phyloP scores from a whole-genome alignment of 2,329 filamentous ascomycete genomes.

The Pyrenophora teres region DNA sequence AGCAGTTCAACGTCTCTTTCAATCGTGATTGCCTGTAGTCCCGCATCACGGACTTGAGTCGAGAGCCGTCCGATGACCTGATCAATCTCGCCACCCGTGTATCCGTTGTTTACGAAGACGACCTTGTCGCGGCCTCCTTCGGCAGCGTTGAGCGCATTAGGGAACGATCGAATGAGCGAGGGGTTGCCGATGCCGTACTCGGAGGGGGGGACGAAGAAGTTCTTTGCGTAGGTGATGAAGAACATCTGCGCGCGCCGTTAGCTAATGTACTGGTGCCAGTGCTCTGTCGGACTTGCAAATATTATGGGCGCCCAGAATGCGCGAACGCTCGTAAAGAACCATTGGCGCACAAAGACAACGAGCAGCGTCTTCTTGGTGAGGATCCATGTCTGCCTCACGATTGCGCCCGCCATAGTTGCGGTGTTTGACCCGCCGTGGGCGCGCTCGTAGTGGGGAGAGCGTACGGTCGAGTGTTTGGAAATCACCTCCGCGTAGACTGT shows the following conservation, averaged over 20 bases:
- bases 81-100: conserved; percentile 70
- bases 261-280: neutral
- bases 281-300: conserved; percentile 45
- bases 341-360: conserved; percentile 59
- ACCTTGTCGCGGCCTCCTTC: conserved; percentile 68
- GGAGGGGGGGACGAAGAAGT: conserved; percentile 80
- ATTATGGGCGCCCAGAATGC: conserved; percentile 62
- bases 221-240: conserved; percentile 70
- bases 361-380: conserved; percentile 63
- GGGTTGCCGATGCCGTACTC: conserved; percentile 72
- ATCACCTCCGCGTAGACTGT: neutral
- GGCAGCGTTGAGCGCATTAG: conserved; percentile 65
- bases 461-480: neutral
- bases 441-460: conserved; percentile 9
- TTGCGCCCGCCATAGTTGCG: conserved; percentile 34
- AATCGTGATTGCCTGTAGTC: conserved; percentile 62
- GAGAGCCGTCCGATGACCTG: conserved; percentile 68
- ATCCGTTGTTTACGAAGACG: conserved; percentile 77
- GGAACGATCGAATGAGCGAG: conserved; percentile 65
- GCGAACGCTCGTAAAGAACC: conserved; percentile 59
- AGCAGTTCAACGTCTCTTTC: conserved; percentile 63
- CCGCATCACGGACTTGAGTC: conserved; percentile 59
- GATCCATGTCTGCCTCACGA: conserved; percentile 60
- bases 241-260: conserved; percentile 45
- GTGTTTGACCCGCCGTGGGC: conserved; percentile 16